Base-by-base conservation (phyloP, 1,284 basidiomycete species). In the Fomitopsis pinicola region DNA sequence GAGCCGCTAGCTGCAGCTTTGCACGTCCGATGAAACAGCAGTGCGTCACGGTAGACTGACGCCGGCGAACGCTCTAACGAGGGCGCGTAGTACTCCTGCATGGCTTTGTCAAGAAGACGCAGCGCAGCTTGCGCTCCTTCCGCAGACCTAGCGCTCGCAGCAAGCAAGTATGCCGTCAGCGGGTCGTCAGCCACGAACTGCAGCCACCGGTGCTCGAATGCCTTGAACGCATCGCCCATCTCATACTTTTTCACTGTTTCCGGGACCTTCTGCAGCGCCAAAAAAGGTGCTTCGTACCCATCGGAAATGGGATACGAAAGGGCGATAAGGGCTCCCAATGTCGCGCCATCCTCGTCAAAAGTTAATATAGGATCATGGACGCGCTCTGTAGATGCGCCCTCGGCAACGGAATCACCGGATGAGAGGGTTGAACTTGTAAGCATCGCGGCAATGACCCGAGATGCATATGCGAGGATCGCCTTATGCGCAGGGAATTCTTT, bases 401-500 rank as follows among this genome's bases (percentile, higher is more conserved):
- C 46, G 22, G 19, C 22, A 26, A 2, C 6, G 8, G 0, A 10
- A 26, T 1, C 45, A 28, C 22, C 28, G 22, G 26, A 9, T 6
- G 50, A 14, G 17, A n/a, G 14, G 14, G 50, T 28, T 53, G 30
- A n/a, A n/a, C 62, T 63, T 0, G 58, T 19, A 10, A 65, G 42
- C 42, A 45, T 40, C 19, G 9, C 28, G 19, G 35, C 45, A 62
- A 84, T 82, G 62, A 81, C 75, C 0, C 79, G 75, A 8, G 80
- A 82, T 2, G 78, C 75, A 45, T 80, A 71, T 28, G 77, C 74
- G n/a, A 82, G 71, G 33, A 79, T 72, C 28, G 77, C 66, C 58
- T 76, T 78, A 73, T 80, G 79, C n/a, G 78, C 73, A 17, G 68
- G 72, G 65, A 82, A 81, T 62, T 80, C 76, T 46, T 77, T 69